Base-by-base conservation (phyloP, 345 rosid species). In the Viola odorata region DNA sequence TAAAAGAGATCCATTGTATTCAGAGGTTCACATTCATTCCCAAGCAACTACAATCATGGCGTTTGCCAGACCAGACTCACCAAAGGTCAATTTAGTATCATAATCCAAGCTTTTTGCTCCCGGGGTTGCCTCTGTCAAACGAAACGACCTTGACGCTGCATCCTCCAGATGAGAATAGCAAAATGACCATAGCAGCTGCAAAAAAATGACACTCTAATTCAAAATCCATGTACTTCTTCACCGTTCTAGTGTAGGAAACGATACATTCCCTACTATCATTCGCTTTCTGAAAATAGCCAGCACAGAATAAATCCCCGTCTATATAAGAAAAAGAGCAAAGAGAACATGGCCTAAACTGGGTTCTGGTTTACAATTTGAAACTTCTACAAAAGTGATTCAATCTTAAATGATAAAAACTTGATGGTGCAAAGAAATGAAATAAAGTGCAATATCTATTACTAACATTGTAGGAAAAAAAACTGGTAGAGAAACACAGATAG, bases 181-280 rank as follows among this genome's bases (percentile, higher is more conserved):
- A 75, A 88, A 95, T 42, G 96, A 91, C 96, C 98, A 95, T 16
- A 91, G 76, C 58, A 95, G 80, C 98, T 95, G 82, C 84, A 38
- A 12, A 14, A 14, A 58, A 15, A 48, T 53, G 53, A 63, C 49
- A 54, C 41, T 12, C 42, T 15, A 63, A 50, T 23, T 59, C 12
- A 44, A 16, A 15, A 52, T 41, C 17, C 55, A 38, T 17, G 3
- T 10, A 50, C 54, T 32, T 55, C 36, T 3, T 45, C 45, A 42
- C 45, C 3, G 7, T 42, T 23, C 32, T 23, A 23, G 32, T 23
- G 2, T 23, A 23, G 32, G 32, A 23, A 23, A 23, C 32, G 32
- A 23, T 23, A 23, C 32, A 23, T 23, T 23, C 32, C 32, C 32
- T 23, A 23, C 32, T 23, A 23, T 23, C 32, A 23, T 23, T 23